phyloP scores from a whole-genome alignment of 108 stramenopile species.

The Skeletonema menzelii region DNA sequence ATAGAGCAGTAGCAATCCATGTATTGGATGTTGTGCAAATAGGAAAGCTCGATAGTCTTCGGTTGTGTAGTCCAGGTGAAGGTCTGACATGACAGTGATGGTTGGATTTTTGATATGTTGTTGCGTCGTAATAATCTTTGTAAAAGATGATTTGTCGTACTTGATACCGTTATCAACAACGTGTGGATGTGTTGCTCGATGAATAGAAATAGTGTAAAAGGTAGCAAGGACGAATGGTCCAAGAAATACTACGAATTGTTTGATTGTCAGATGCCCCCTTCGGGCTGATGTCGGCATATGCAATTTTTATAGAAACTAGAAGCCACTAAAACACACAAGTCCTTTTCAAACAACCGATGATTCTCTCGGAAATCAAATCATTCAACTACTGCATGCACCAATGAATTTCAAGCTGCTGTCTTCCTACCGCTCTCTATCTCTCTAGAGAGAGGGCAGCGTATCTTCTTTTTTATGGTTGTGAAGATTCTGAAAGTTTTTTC shows the following conservation, averaged over 20 bases:
- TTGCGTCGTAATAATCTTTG: neutral
- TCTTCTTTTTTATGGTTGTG: no score
- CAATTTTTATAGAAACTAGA: no score
- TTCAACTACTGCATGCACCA: no score
- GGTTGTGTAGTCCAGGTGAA: constrained; percentile 13
- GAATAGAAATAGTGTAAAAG: neutral
- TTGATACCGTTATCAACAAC: neutral
- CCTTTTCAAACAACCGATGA: no score
- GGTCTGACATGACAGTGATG: neutral
- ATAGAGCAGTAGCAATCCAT: constrained; percentile 72
- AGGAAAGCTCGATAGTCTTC: constrained; percentile 74
- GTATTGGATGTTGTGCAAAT: constrained; percentile 55
- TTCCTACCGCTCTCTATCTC: no score
- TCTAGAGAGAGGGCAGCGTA: no score
- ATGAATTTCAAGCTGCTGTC: no score
- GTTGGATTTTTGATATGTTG: neutral
- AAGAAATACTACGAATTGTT: neutral
- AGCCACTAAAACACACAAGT: no score
- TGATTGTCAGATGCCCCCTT: neutral
- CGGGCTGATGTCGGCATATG: neutral
- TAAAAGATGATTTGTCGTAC: neutral
- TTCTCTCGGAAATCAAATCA: no score
- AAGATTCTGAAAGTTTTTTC: no score
- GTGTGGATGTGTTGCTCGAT: neutral
- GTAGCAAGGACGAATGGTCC: neutral